Conservation (phyloP, 495 filamentous ascomycete species). For the Aspergillus olivimuriae region DNA sequence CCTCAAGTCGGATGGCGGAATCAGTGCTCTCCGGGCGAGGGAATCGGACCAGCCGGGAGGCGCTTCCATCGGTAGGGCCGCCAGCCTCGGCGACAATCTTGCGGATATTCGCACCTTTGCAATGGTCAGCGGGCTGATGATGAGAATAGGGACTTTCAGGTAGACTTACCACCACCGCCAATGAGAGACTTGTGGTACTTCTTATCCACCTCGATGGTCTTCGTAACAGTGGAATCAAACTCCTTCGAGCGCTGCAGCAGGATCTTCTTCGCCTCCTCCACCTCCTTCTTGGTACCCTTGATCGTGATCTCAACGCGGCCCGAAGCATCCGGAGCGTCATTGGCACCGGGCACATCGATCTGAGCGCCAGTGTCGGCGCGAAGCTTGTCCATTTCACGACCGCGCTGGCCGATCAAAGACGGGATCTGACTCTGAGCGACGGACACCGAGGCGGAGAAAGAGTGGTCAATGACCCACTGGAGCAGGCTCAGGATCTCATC, state of each 20-base stretch:
- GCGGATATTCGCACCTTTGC: conserved; percentile 74
- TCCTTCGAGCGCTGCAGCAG: conserved; percentile 74
- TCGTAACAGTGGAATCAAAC: conserved; percentile 80
- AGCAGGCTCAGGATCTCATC: conserved; percentile 81
- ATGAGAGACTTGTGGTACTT: conserved; percentile 89
- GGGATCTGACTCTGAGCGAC: conserved; percentile 85
- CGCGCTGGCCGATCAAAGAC: conserved; percentile 82
- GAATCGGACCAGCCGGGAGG: conserved; percentile 85
- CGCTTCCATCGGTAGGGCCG: conserved; percentile 75
- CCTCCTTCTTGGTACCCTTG: conserved; percentile 84
- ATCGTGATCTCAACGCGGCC: conserved; percentile 76
- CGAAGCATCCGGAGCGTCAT: conserved; percentile 53
- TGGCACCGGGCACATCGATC: conserved; percentile 77
- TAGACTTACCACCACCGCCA: conserved; percentile 70
- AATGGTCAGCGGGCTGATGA: conserved; percentile 25
- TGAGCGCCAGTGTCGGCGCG: conserved; percentile 73
- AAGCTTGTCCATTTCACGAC: conserved; percentile 83
- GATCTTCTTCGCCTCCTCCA: conserved; percentile 81
- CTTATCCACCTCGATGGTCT: conserved; percentile 80
- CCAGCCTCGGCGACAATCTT: conserved; percentile 83
- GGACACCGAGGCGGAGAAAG: conserved; percentile 66
- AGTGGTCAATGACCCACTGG: conserved; percentile 83
- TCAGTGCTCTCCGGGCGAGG: conserved; percentile 70
- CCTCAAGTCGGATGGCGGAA: conserved; percentile 82
- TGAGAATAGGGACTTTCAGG: background rate